phyloP scores from a whole-genome alignment of 169 alveolate genomes.

The Theileria sp. region DNA sequence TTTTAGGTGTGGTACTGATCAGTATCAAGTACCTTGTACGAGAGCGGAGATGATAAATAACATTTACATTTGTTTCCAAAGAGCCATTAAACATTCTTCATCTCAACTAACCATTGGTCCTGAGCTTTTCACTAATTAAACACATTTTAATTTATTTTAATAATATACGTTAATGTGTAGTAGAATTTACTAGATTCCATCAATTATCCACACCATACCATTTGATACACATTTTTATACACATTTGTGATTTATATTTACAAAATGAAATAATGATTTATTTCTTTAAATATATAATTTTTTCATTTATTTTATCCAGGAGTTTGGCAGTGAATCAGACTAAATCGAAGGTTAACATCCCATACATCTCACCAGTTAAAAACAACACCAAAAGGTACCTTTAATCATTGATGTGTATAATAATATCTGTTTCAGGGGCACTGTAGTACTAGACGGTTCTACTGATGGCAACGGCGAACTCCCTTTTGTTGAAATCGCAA shows the following conservation, averaged over 20 bases:
- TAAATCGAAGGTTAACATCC: slow-evolving; percentile 6
- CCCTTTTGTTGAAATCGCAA: slow-evolving; percentile 16
- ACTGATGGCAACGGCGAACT: slow-evolving; percentile 14
- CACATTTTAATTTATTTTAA: background rate
- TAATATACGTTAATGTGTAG: background rate
- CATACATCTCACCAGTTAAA: background rate
- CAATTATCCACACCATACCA: background rate
- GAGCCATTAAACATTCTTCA: slow-evolving; percentile 44
- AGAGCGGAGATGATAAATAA: slow-evolving; percentile 43
- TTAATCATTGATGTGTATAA: background rate
- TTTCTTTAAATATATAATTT: background rate
- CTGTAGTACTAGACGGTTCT: slow-evolving; percentile 14
- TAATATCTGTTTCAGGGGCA: slow-evolving; percentile 3
- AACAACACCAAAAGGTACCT: background rate
- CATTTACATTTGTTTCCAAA: slow-evolving; percentile 37
- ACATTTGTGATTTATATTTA: too few species aligned
- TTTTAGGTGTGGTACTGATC: slow-evolving; percentile 17
- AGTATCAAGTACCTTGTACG: slow-evolving; percentile 58
- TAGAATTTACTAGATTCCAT: background rate
- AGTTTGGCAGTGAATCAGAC: background rate
- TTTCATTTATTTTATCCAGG: background rate
- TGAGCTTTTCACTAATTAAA: slow-evolving; percentile 31
- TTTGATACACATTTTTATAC: background rate
- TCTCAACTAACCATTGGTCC: slow-evolving; percentile 54
- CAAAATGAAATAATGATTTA: background rate